Evolutionary conservation across 805 yeast species (phyloP).

Genomic region (Danielia oregonensis): DNA sequence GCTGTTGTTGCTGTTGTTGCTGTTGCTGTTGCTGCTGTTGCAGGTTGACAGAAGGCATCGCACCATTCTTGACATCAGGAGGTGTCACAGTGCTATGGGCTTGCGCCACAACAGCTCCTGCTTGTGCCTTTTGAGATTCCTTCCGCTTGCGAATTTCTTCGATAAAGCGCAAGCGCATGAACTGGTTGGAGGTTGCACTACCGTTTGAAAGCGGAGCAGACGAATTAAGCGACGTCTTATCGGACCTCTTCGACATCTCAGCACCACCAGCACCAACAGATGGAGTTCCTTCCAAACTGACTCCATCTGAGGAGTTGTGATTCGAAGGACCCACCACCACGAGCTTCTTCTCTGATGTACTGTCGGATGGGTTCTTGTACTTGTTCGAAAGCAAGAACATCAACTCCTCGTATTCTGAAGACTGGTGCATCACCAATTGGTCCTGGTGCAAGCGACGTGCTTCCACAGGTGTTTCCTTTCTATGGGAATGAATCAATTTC

Average conservation of each 20-base stretch:
- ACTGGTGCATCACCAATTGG: slow-evolving; percentile 54
- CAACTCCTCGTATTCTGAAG: slow-evolving; percentile 80
- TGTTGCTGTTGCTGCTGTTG: slow-evolving; percentile 3
- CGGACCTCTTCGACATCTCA: slow-evolving; percentile 6
- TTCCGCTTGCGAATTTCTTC: slow-evolving; percentile 78
- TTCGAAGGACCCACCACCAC: slow-evolving; percentile 33
- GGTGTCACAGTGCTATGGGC: slow-evolving; percentile 12
- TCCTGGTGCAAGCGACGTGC: slow-evolving; percentile 40
- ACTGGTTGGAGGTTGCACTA: slow-evolving; percentile 52
- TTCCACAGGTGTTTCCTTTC: slow-evolving; percentile 25
- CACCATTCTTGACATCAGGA: neutral
- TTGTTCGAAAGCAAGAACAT: slow-evolving; percentile 54
- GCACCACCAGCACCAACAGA: slow-evolving; percentile 9
- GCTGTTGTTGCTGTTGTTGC: no score
- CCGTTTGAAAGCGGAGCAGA: slow-evolving; percentile 18
- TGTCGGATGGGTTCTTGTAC: slow-evolving; percentile 36
- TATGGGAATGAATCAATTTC: slow-evolving; percentile 26
- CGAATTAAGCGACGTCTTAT: slow-evolving; percentile 8
- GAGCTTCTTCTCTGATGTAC: slow-evolving; percentile 32
- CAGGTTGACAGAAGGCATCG: neutral
- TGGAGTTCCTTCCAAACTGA: slow-evolving; percentile 16
- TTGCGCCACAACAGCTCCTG: slow-evolving; percentile 40
- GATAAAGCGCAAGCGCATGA: slow-evolving; percentile 80
- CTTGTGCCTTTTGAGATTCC: slow-evolving; percentile 40
- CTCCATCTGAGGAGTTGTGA: slow-evolving; percentile 7